Evolutionary conservation across 164 flowering plant genomes (phyloP), one percentile per base, ranked within the genome.

Genomic region (Aristolochia californica): DNA sequence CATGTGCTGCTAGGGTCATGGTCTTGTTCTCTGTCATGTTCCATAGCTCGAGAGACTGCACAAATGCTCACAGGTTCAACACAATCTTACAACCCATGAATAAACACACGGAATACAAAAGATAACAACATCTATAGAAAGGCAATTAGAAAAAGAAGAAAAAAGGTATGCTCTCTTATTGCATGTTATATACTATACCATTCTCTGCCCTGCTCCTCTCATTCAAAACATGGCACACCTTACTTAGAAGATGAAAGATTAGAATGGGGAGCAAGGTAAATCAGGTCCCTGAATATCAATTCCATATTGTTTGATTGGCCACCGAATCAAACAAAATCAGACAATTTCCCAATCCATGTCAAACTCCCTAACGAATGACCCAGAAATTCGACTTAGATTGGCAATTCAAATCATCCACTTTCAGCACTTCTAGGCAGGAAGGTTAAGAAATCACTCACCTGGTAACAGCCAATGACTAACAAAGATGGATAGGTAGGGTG

Each of bases 31-130:
- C 85, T 0, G 63, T 26, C 80, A 80, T 76, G 80, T 84, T 72
- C 95, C 95, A 87, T 11, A 87, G 77, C 72, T 84, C 87, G 74
- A 87, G 43, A 56, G 83, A 77, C 95, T 87, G 66, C 15, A 59
- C 14, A 60, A 57, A 28, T 48, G 38, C 13, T 16, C 50, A 43
- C 11, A n/a, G 28, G 18, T 47, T 47, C 13, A 47, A 17, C 50
- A 47, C n/a, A 47, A 47, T 47, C 18, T 47, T 14, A 47, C 10
- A 28, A 12, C 40, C 40, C 40, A 7, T 34, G n/a, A n/a, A n/a
- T n/a, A n/a, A n/a, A 34, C 40, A 34, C 40, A 34, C 10, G 40
- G n/a, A n/a, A 34, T 3, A 2, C 5, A 34, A 8, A 7, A 34
- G 10, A 34, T 1, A 1, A 34, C 40, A 2, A 34, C 40, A 9